Conservation (phyloP, 352 stramenopile genomes). For the Aphanomyces euteiches region DNA sequence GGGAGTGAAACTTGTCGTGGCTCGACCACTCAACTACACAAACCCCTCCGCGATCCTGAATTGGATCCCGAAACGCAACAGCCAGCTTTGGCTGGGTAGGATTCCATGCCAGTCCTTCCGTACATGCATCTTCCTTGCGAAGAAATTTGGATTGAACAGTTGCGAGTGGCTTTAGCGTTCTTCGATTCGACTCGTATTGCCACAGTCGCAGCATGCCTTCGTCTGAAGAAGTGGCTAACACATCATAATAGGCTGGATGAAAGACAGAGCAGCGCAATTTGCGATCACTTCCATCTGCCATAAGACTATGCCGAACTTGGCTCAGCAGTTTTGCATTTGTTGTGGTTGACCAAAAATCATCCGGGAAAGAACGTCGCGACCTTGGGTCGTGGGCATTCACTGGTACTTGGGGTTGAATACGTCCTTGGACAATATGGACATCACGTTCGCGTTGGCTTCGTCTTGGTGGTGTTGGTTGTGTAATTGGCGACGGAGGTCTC, state of each 20-base stretch:
- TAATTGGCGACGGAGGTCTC: not conserved
- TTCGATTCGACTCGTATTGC: constrained; percentile 60
- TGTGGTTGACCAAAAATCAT: constrained; percentile 75
- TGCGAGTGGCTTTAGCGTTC: constrained; percentile 61
- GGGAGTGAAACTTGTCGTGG: not conserved
- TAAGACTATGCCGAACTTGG: constrained; percentile 54
- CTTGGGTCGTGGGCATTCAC: not conserved
- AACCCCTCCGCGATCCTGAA: constrained; percentile 61
- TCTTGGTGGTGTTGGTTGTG: not conserved
- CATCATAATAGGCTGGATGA: constrained; percentile 65
- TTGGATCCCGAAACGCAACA: constrained; percentile 71
- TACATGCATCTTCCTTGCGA: constrained; percentile 55
- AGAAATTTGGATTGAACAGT: constrained; percentile 58
- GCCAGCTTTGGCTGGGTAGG: constrained; percentile 67
- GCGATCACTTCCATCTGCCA: constrained; percentile 58
- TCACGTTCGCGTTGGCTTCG: not conserved
- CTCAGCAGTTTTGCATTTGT: constrained; percentile 60
- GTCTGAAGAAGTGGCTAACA: constrained; percentile 73
- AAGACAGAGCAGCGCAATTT: constrained; percentile 74
- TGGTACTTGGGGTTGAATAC: not conserved
- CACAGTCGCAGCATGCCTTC: constrained; percentile 76
- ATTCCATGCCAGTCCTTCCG: constrained; percentile 57
- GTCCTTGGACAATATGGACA: not conserved
- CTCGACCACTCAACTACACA: constrained; percentile 47
- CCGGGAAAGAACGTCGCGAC: constrained; percentile 34